Base-by-base conservation (phyloP, 2,329 filamentous ascomycete genomes). In the Basipetospora sp. region DNA sequence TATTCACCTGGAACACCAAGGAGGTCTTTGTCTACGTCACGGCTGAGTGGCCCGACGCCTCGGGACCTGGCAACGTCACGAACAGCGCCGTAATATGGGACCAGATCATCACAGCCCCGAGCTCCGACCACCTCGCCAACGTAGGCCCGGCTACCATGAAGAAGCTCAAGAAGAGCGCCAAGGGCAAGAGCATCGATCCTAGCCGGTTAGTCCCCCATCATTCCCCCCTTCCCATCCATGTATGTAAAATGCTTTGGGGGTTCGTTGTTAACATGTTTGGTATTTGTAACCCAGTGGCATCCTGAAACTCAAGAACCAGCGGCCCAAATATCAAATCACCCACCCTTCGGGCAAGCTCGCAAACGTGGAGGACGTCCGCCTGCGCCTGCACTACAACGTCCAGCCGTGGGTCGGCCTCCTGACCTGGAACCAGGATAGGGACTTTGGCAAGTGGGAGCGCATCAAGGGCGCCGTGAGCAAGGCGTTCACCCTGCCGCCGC, bases 1-100 rank as follows among this genome's bases (percentile, higher is more conserved):
- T 98, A 49, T 96, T 96, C 71, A 93, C 83, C 53, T 98, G 88
- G 90, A 98, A 98, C 69, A 98, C 92, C 15, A 98, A 98, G 60
- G 84, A 96, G 62, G 65, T 98, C 51, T 98, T 96, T 62, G 77
- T 94, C 57, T 98, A 94, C 64, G 77, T 98, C 42, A 88, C 85
- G 39, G 88, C 88, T 39, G 78, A 77, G 49, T 80, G 75, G 75
- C 51, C 51, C 35, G 45, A 44, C 10, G 48, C 57, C 19, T 47
- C 49, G 27, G 51, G 44, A 25, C 47, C 45, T 36, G 46, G 47
- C 41, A 62, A 60, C 47, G 54, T 49, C 40, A 63, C 62, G 44
- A 80, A 80, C 59, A 71, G 86, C 60, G 82, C 83, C 48, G 80
- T 94, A 44, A 88, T 98, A 62, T 96, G 88, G 90, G 88, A 98